phyloP scores from a whole-genome alignment of 2,329 filamentous ascomycete genomes.

The Colletotrichum godetiae region DNA sequence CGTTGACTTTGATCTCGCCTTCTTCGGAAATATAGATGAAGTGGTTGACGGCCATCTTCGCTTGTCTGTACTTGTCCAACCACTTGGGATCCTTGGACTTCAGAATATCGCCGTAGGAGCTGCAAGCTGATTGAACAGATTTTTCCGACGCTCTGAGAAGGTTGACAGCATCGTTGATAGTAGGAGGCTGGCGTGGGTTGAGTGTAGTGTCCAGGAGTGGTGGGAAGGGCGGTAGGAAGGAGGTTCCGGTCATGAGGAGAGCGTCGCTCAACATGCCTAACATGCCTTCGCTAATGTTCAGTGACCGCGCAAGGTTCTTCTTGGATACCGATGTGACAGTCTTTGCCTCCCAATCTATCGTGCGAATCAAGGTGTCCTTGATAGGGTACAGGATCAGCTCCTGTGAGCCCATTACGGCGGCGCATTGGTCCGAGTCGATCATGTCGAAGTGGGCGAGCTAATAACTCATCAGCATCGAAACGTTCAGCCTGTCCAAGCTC shows the following conservation, averaged over 20 bases:
- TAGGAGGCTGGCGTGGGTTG: slow-evolving; percentile 66
- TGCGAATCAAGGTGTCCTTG: slow-evolving; percentile 76
- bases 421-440: slow-evolving; percentile 73
- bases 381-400: slow-evolving; percentile 89
- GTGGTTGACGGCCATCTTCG: slow-evolving; percentile 86
- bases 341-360: slow-evolving; percentile 75
- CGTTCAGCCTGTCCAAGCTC: background rate
- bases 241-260: slow-evolving; percentile 83
- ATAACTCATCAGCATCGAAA: slow-evolving; percentile 42
- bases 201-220: slow-evolving; percentile 72
- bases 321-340: slow-evolving; percentile 73
- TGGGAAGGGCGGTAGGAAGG: slow-evolving; percentile 83
- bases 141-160: slow-evolving; percentile 79
- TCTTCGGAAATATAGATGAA: slow-evolving; percentile 82
- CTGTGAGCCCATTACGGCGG: slow-evolving; percentile 84
- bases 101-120: slow-evolving; percentile 83
- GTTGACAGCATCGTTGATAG: slow-evolving; percentile 81
- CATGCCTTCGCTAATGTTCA: slow-evolving; percentile 75
- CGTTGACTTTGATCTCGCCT: slow-evolving; percentile 82
- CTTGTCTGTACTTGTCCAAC: slow-evolving; percentile 87
- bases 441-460: slow-evolving; percentile 84
- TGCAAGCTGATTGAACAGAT: slow-evolving; percentile 78
- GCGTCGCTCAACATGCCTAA: slow-evolving; percentile 88
- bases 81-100: slow-evolving; percentile 79
- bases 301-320: slow-evolving; percentile 74